Percentiles rank a stretch among this genome's conserved stretches.
Evolutionary conservation across 2,329 filamentous ascomycete genomes (phyloP).

Genomic region (Ceratocystiopsis minuta): DNA sequence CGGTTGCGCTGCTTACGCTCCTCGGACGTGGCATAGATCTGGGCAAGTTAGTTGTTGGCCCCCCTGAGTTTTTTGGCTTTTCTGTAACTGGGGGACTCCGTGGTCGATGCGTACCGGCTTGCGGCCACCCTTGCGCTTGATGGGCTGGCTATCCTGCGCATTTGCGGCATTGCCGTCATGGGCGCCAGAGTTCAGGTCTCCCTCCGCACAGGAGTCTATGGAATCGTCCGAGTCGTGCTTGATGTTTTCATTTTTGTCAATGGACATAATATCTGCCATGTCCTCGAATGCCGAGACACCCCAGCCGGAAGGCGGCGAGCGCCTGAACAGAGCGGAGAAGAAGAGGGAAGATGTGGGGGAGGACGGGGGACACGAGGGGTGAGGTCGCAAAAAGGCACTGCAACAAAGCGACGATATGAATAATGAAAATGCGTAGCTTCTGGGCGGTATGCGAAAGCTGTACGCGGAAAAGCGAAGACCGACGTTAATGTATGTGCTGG

Average conservation of each 20-base stretch:
- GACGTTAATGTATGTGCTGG: too few relatives aligned
- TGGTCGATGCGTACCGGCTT: slow-evolving; percentile 56
- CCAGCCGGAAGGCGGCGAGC: slow-evolving; percentile 24
- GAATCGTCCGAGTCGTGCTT: slow-evolving; percentile 46
- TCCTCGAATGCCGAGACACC: slow-evolving; percentile 21
- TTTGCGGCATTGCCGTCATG: slow-evolving; percentile 15
- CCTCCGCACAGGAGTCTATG: slow-evolving; percentile 40
- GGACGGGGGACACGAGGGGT: neutral
- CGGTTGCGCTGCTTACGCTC: slow-evolving; percentile 95
- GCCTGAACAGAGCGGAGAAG: slow-evolving; percentile 11
- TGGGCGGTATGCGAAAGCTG: too few relatives aligned
- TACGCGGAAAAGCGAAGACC: too few relatives aligned
- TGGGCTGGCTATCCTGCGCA: slow-evolving; percentile 40
- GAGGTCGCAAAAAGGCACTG: neutral
- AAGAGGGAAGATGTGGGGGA: slow-evolving; percentile 1
- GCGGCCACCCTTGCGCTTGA: slow-evolving; percentile 92
- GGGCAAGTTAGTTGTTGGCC: slow-evolving; percentile 1
- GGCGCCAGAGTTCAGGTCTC: slow-evolving; percentile 24
- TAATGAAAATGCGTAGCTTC: too few relatives aligned
- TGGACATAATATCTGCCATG: slow-evolving; percentile 52
- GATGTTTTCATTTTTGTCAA: slow-evolving; percentile 39
- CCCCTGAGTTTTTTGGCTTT: neutral
- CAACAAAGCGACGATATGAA: too few relatives aligned
- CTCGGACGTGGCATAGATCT: slow-evolving; percentile 98
- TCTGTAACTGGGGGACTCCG: neutral